Percentiles rank a stretch among this genome's conserved stretches.
Conservation (phyloP, 2,329 filamentous ascomycete species). For the Neoascochyta sp. region DNA sequence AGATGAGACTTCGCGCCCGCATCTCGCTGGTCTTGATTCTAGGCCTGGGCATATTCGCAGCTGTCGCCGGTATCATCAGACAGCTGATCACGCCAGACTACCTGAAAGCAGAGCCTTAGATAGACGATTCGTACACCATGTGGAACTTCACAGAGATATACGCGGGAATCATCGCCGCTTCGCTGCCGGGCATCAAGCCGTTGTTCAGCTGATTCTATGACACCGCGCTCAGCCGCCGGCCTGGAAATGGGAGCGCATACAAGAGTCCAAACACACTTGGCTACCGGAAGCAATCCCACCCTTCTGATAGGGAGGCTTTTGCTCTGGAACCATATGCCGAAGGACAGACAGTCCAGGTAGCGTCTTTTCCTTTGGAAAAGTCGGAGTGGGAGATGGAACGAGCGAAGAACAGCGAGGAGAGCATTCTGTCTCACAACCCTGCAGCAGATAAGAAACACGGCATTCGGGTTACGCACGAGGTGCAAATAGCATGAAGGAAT, state of each 20-base stretch:
- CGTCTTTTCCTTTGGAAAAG: neutral
- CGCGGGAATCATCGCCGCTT: conserved; percentile 42
- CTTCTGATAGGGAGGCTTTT: neutral
- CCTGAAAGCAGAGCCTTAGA: conserved; percentile 34
- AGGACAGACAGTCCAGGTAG: neutral
- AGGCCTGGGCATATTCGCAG: conserved; percentile 41
- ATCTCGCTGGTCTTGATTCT: conserved; percentile 35
- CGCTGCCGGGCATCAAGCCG: conserved; percentile 41
- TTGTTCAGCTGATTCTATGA: conserved; percentile 23
- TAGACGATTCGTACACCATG: conserved; percentile 41
- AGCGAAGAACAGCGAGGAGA: conserved; percentile 2
- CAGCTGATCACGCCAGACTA: conserved; percentile 37
- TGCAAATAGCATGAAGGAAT: no score
- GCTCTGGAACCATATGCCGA: neutral
- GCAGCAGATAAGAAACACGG: no score
- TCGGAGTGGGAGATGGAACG: neutral
- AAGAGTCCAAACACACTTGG: neutral
- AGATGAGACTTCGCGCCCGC: conserved; percentile 42
- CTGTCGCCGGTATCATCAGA: conserved; percentile 43
- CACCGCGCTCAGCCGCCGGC: conserved; percentile 11
- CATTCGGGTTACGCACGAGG: no score
- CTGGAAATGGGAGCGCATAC: conserved; percentile 1
- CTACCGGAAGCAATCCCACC: neutral
- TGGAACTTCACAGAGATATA: conserved; percentile 47
- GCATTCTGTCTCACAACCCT: no score